Evolutionary conservation across 495 filamentous ascomycete genomes (phyloP).

Genomic region (Penicillium canariense): DNA sequence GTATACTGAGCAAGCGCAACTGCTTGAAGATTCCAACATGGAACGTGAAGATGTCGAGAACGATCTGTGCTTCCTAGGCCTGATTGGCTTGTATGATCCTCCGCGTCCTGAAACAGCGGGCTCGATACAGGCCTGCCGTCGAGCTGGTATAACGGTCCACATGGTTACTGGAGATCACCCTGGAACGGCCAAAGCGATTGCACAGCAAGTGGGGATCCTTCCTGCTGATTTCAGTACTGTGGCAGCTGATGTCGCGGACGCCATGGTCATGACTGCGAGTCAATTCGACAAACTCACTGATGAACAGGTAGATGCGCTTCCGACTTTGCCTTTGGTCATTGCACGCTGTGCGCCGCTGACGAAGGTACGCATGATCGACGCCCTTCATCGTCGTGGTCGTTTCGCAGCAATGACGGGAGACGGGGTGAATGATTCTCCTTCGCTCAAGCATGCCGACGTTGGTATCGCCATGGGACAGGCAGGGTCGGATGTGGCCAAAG

Average conservation of each 20-base stretch:
- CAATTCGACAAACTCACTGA: constrained; percentile 65
- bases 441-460: constrained; percentile 76
- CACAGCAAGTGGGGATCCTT: constrained; percentile 64
- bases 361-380: constrained; percentile 77
- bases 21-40: too few relatives aligned
- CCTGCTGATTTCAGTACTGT: constrained; percentile 50
- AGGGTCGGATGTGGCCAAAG: constrained; percentile 83
- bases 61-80: constrained; percentile 59
- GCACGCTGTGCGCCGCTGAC: constrained; percentile 70
- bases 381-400: constrained; percentile 60
- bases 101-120: constrained; percentile 54
- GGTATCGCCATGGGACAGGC: constrained; percentile 81
- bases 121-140: constrained; percentile 60
- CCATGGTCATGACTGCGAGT: constrained; percentile 68
- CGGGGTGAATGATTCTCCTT: constrained; percentile 84
- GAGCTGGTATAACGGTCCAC: constrained; percentile 67
- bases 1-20: too few relatives aligned
- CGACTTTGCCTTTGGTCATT: constrained; percentile 65
- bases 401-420: constrained; percentile 84
- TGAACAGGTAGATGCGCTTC: constrained; percentile 62
- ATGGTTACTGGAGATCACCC: constrained; percentile 73
- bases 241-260: constrained; percentile 54
- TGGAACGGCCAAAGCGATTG: constrained; percentile 63
- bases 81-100: constrained; percentile 73
- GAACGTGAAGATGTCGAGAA: constrained; percentile 59